Evolutionary conservation across 163 green algal genomes (phyloP).

Genomic region (Scenedesmus sp.): DNA sequence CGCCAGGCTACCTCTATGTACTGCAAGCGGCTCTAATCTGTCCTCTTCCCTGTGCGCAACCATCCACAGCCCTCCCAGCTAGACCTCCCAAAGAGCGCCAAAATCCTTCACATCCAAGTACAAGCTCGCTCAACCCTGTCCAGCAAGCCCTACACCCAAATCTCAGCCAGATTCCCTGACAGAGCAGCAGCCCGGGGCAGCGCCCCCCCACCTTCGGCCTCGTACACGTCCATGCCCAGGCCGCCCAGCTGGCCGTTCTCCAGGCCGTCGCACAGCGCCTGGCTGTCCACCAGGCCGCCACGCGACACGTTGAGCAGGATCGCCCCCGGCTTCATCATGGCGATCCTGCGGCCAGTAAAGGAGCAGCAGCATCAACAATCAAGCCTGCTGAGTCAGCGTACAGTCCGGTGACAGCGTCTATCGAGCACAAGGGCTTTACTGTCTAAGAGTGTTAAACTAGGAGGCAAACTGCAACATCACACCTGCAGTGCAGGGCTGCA

Average conservation of each 20-base stretch:
- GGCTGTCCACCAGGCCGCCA: conserved; percentile 86
- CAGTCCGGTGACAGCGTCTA: too few relatives aligned
- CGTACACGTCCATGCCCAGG: conserved; percentile 82
- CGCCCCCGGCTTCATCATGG: conserved; percentile 75
- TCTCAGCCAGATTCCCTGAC: too few relatives aligned
- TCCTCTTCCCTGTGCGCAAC: conserved; percentile 84
- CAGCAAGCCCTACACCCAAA: too few relatives aligned
- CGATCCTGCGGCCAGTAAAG: conserved; percentile 54
- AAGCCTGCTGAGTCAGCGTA: too few relatives aligned
- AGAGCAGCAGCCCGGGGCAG: too few relatives aligned
- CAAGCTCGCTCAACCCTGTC: too few relatives aligned
- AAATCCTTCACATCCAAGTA: background rate
- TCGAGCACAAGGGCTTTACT: too few relatives aligned
- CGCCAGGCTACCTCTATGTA: too few relatives aligned
- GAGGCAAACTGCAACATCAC: too few relatives aligned
- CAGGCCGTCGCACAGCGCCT: conserved; percentile 77
- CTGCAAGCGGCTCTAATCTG: background rate
- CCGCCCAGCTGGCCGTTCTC: conserved; percentile 73
- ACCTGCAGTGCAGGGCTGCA: too few relatives aligned
- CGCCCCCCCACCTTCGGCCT: conserved; percentile 68
- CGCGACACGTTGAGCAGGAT: conserved; percentile 91
- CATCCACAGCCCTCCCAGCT: conserved; percentile 68
- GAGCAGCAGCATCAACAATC: background rate
- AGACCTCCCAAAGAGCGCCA: conserved; percentile 68
- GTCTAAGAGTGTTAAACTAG: too few relatives aligned